These are phyloP conservation scores for Echites panduratus DNA, from an alignment of 257 asterid species.

Conservation along the genomic window DNA sequence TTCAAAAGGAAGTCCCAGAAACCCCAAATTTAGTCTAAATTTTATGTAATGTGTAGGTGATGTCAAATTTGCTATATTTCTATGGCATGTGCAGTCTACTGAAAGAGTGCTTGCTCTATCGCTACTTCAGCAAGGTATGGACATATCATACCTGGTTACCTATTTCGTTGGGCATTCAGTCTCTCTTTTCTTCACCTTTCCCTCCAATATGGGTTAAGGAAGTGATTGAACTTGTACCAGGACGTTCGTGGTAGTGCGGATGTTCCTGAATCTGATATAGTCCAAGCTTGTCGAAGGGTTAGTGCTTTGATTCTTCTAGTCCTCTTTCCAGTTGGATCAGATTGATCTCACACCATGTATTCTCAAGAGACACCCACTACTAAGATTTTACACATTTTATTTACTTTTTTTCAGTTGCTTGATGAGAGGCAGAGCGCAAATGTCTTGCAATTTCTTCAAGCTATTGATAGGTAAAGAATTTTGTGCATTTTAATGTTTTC, in stretches of 20 bases:
- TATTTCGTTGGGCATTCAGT: background rate
- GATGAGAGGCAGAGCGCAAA: conserved; percentile 85
- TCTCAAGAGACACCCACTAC: background rate
- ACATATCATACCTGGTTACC: background rate
- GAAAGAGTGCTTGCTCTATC: conserved; percentile 69
- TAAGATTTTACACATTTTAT: conserved; percentile 1
- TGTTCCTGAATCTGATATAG: conserved; percentile 77
- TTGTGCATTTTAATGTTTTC: background rate
- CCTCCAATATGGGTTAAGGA: background rate
- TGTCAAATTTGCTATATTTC: conserved; percentile 81
- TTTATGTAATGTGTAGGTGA: conserved; percentile 43
- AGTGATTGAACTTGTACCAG: conserved; percentile 34
- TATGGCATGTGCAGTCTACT: conserved; percentile 80
- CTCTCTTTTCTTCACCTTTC: background rate
- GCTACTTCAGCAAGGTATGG: conserved; percentile 88
- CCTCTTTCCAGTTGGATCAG: background rate
- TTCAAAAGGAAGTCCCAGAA: conserved; percentile 3
- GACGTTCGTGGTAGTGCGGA: conserved; percentile 73
- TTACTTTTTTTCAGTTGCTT: conserved; percentile 47
- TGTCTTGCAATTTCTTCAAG: conserved; percentile 74
- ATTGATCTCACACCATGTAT: background rate
- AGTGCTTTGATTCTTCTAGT: conserved; percentile 27
- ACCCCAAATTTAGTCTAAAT: conserved; percentile 4
- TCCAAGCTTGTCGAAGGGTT: conserved; percentile 91
- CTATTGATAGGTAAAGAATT: conserved; percentile 52